phyloP scores from a whole-genome alignment of 805 yeast species.

The Komagataella mondaviorum region DNA sequence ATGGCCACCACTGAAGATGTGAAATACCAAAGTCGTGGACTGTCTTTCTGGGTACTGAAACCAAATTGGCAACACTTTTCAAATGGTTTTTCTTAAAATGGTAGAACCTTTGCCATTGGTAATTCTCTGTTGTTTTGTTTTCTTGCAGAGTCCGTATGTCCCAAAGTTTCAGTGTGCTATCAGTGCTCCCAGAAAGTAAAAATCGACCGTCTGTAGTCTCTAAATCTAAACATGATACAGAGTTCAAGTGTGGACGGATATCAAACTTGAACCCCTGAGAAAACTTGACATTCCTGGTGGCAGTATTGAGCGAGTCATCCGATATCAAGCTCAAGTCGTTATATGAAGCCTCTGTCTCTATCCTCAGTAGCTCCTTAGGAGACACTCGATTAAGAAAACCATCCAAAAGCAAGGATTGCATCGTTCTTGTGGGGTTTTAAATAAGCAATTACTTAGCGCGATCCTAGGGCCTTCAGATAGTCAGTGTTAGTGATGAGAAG shows the following conservation, averaged over 20 bases:
- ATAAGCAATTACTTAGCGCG: neutral
- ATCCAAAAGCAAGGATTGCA: constrained; percentile 2
- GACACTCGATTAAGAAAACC: constrained; percentile 7
- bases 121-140: constrained; percentile 4
- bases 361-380: constrained; percentile 20
- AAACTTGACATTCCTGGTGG: constrained; percentile 7
- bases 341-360: constrained; percentile 24
- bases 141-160: constrained; percentile 24
- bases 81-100: constrained; percentile 15
- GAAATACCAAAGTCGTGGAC: constrained; percentile 69
- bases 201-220: constrained; percentile 32
- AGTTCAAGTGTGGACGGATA: constrained; percentile 20
- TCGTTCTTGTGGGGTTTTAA: neutral
- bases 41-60: constrained; percentile 14
- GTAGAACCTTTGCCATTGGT: constrained; percentile 16
- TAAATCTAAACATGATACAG: constrained; percentile 48
- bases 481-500: neutral
- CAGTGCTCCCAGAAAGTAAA: constrained; percentile 62
- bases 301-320: constrained; percentile 23
- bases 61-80: constrained; percentile 8
- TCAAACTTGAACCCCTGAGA: neutral
- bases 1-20: constrained; percentile 75
- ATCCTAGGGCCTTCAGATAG: neutral
- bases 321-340: constrained; percentile 12
- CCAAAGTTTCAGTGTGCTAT: constrained; percentile 58